Evolutionary conservation across 129 eudicot genomes (phyloP).

Genomic region (Mikania micrantha): DNA sequence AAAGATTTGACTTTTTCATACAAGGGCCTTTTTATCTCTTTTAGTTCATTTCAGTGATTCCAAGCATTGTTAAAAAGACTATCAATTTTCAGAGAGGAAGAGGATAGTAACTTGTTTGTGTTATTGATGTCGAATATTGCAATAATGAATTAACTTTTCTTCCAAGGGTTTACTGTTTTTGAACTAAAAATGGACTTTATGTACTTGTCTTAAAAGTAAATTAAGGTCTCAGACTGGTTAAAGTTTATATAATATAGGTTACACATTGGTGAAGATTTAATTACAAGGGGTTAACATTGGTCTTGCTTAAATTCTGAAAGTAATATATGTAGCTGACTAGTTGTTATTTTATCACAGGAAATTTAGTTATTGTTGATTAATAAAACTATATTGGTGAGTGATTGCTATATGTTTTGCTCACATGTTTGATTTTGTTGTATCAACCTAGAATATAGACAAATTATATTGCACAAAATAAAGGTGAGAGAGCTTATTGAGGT

Average conservation of each 20-base stretch:
- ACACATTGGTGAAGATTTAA: neutral
- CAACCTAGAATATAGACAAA: neutral
- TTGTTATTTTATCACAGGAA: neutral
- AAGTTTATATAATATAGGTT: neutral
- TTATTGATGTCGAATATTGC: neutral
- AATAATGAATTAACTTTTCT: neutral
- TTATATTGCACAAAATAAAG: neutral
- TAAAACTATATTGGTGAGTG: neutral
- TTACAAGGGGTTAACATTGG: neutral
- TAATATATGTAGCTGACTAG: neutral
- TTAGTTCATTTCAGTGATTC: neutral
- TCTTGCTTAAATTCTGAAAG: neutral
- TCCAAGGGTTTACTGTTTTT: neutral
- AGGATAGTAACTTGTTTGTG: neutral
- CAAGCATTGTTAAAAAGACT: neutral
- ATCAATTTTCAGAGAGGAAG: neutral
- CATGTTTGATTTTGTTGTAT: neutral
- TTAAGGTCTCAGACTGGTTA: neutral
- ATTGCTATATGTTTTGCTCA: neutral
- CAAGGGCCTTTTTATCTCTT: neutral
- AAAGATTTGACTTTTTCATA: neutral
- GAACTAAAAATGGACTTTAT: neutral
- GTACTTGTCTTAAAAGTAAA: neutral
- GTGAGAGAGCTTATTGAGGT: neutral
- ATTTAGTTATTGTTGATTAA: neutral